Conservation (phyloP, 2,329 filamentous ascomycete species). For the Fusarium lyarnte region DNA sequence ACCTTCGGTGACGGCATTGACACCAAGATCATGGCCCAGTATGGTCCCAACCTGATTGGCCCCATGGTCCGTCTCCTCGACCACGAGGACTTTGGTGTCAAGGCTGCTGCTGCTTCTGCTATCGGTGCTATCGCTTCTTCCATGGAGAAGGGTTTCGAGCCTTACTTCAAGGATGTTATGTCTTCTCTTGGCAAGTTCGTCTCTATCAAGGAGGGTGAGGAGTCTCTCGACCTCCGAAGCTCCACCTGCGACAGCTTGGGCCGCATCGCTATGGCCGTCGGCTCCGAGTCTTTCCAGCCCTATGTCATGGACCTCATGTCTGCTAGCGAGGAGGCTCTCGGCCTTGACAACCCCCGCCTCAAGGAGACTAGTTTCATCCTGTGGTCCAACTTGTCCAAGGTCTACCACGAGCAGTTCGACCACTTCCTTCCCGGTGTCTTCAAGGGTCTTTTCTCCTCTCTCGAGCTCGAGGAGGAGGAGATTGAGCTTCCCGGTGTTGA, state of each 20-base stretch:
- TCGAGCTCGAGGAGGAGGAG: conserved; percentile 90
- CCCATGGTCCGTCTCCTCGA: conserved; percentile 85
- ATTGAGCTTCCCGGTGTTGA: conserved; percentile 75
- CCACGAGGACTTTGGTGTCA: conserved; percentile 88
- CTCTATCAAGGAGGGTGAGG: conserved; percentile 85
- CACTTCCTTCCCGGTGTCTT: conserved; percentile 82
- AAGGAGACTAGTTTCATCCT: conserved; percentile 97
- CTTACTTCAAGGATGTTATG: conserved; percentile 95
- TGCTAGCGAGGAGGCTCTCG: conserved; percentile 88
- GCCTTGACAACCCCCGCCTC: conserved; percentile 87
- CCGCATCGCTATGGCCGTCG: conserved; percentile 89
- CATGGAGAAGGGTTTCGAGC: conserved; percentile 82
- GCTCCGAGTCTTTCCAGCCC: conserved; percentile 84
- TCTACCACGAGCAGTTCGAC: conserved; percentile 86
- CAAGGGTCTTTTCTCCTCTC: conserved; percentile 81
- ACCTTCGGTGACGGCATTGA: conserved; percentile 91
- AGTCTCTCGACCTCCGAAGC: conserved; percentile 88
- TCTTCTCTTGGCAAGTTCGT: conserved; percentile 85
- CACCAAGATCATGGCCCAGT: conserved; percentile 76
- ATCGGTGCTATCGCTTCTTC: conserved; percentile 91
- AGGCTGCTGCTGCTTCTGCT: conserved; percentile 87
- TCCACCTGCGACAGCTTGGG: conserved; percentile 93
- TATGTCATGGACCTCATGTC: conserved; percentile 92
- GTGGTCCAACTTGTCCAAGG: conserved; percentile 93
- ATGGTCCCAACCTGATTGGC: conserved; percentile 83